Percentiles rank a stretch among this genome's conserved stretches.
Conservation (phyloP, 768 basidiomycete genomes). For the Agrocybe pediades region DNA sequence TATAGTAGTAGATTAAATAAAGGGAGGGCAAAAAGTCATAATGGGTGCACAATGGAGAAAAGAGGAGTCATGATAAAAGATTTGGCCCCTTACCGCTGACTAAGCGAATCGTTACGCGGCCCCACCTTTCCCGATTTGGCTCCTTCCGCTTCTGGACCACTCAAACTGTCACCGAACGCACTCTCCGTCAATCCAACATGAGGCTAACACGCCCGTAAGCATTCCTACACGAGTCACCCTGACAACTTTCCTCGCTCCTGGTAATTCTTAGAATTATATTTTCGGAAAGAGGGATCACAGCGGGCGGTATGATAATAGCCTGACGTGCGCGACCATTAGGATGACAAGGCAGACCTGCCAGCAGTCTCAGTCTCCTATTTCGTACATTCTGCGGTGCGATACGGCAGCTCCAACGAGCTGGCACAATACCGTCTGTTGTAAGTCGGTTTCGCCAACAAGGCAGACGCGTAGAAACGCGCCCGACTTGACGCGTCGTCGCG, state of each 20-base stretch:
- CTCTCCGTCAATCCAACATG: no score
- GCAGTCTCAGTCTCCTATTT: background rate
- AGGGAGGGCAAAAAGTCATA: conserved; percentile 17
- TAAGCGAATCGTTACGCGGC: conserved; percentile 7
- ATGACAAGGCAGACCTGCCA: background rate
- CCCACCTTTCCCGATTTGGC: conserved; percentile 11
- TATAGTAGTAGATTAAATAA: conserved; percentile 7
- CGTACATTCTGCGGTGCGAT: no score
- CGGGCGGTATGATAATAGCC: no score
- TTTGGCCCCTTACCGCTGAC: conserved; percentile 13
- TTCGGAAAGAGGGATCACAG: no score
- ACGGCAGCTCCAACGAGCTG: background rate
- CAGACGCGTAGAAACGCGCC: conserved; percentile 10
- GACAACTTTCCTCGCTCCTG: conserved; percentile 9
- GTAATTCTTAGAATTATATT: background rate
- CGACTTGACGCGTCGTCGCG: background rate
- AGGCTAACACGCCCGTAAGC: conserved; percentile 8
- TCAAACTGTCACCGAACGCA: no score
- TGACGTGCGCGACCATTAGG: no score
- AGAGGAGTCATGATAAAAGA: conserved; percentile 12
- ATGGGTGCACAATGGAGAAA: conserved; percentile 45
- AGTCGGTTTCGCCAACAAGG: background rate
- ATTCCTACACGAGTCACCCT: conserved; percentile 16
- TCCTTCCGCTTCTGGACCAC: conserved; percentile 6
- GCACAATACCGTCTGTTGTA: background rate